Evolutionary conservation across 179 eudicot species (phyloP).

Genomic region (Pouteria campechiana): DNA sequence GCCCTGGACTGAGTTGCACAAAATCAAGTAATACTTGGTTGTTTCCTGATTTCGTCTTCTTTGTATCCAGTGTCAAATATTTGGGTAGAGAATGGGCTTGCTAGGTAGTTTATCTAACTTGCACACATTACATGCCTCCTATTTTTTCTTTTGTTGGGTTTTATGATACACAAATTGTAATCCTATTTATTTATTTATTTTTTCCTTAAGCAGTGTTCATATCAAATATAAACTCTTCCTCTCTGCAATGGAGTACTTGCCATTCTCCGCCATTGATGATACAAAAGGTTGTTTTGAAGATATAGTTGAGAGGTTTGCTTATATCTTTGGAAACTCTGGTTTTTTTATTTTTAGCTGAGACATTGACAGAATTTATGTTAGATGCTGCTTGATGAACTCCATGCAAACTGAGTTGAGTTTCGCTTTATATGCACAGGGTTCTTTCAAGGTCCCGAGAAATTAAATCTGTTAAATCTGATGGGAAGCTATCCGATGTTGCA

Average conservation of each 20-base stretch:
- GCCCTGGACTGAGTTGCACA: too few relatives aligned
- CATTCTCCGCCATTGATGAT: conserved; percentile 72
- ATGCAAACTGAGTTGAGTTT: not conserved
- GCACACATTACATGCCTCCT: too few relatives aligned
- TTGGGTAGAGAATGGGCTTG: too few relatives aligned
- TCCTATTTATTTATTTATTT: not conserved
- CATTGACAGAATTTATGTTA: not conserved
- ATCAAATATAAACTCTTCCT: conserved; percentile 72
- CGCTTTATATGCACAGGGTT: conserved; percentile 39
- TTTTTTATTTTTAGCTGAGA: not conserved
- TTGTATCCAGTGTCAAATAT: too few relatives aligned
- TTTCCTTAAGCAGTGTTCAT: conserved; percentile 42
- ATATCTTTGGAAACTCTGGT: too few relatives aligned
- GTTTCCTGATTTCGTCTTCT: not conserved
- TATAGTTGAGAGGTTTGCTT: conserved; percentile 68
- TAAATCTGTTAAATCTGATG: conserved; percentile 49
- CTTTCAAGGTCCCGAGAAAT: conserved; percentile 75
- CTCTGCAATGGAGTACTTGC: conserved; percentile 87
- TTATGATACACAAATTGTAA: not conserved
- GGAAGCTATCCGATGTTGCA: conserved; percentile 57
- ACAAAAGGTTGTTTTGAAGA: conserved; percentile 83
- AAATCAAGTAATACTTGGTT: too few relatives aligned
- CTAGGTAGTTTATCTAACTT: too few relatives aligned
- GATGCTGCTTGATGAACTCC: not conserved
- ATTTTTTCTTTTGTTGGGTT: not conserved